Conservation (phyloP, 139 green algal species). For the Haematococcus lacustris region DNA sequence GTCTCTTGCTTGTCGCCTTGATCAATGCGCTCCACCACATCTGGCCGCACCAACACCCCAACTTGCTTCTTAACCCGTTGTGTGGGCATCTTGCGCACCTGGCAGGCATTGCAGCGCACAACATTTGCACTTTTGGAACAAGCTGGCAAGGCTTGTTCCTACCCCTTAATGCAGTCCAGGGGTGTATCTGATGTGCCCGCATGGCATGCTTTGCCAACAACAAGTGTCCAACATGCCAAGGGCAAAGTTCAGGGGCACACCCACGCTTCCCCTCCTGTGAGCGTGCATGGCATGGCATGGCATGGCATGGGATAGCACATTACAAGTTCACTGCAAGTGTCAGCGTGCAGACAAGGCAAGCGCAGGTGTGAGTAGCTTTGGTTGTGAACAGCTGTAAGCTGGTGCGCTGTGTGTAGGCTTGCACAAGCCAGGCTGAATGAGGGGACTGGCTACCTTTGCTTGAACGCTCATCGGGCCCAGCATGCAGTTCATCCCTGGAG, state of each 20-base stretch:
- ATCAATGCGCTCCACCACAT: neutral
- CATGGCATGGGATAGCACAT: no score
- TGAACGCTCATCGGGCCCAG: slow-evolving; percentile 37
- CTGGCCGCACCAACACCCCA: neutral
- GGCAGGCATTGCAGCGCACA: neutral
- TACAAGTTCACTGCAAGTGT: no score
- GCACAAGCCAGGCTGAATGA: neutral
- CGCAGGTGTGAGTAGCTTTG: no score
- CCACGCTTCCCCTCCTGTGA: neutral
- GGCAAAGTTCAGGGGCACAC: neutral
- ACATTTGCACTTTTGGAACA: neutral
- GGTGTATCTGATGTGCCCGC: neutral
- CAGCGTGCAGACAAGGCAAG: no score
- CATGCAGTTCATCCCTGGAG: slow-evolving; percentile 37
- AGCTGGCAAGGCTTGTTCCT: neutral
- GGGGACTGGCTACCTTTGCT: slow-evolving; percentile 23
- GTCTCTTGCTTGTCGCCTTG: slow-evolving; percentile 46
- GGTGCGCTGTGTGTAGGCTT: no score
- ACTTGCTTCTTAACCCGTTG: neutral
- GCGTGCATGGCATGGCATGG: neutral
- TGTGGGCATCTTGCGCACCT: neutral
- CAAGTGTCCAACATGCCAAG: neutral
- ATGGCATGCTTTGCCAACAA: neutral
- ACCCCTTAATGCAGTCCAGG: neutral
- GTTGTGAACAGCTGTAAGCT: neutral